Percentiles rank a stretch among this genome's conserved stretches.
phyloP scores from a whole-genome alignment of 768 basidiomycete species.

The Agaricus blazei region DNA sequence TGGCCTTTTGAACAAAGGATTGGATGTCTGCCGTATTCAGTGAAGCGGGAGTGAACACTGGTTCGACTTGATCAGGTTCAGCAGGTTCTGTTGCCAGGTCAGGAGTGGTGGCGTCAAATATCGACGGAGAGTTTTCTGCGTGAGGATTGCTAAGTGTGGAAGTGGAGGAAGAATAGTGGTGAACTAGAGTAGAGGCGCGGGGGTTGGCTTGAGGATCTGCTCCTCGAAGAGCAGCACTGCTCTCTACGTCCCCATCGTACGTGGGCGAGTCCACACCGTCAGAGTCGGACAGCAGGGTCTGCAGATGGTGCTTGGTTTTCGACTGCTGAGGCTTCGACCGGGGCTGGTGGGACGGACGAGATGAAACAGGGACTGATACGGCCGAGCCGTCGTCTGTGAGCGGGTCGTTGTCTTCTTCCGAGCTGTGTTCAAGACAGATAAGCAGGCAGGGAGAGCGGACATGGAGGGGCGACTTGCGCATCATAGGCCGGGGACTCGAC shows the following conservation, averaged over 20 bases:
- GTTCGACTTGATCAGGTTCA: conserved; percentile 29
- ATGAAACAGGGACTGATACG: conserved; percentile 37
- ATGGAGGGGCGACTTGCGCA: conserved; percentile 38
- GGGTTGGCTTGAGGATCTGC: conserved; percentile 21
- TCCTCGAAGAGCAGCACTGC: conserved; percentile 55
- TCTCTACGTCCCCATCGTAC: conserved; percentile 88
- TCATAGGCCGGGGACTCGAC: conserved; percentile 75
- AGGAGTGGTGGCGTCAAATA: conserved; percentile 18
- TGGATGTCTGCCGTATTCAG: conserved; percentile 77
- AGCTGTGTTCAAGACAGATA: conserved; percentile 36
- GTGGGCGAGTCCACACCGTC: conserved; percentile 82
- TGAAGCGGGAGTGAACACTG: conserved; percentile 56
- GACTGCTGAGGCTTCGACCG: conserved; percentile 23
- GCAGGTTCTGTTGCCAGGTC: conserved; percentile 35
- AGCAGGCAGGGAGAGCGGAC: not conserved
- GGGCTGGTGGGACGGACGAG: conserved; percentile 12
- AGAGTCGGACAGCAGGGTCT: conserved; percentile 56
- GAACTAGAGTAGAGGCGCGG: conserved; percentile 24
- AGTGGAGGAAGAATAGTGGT: conserved; percentile 41
- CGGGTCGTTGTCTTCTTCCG: conserved; percentile 86
- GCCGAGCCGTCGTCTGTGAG: conserved; percentile 71
- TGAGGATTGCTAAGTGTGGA: conserved; percentile 48
- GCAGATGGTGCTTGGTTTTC: conserved; percentile 50
- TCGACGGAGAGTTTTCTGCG: conserved; percentile 15
- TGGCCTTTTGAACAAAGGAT: conserved; percentile 67